Conservation (phyloP, 192 early-diverging fungal genomes). For the Dispira simplex region DNA sequence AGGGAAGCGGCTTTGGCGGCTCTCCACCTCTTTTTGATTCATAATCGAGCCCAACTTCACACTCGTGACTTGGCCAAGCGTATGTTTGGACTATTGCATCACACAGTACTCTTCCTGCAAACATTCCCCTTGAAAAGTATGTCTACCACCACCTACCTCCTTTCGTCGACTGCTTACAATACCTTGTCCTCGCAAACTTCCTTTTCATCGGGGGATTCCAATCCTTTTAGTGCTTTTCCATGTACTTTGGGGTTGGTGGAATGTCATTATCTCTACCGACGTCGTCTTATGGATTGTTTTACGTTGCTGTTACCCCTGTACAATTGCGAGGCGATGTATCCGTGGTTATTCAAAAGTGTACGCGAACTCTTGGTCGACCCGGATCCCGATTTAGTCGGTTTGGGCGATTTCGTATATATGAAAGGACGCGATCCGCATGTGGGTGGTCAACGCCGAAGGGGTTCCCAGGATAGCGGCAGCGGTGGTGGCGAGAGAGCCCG, state of each 20-base stretch:
- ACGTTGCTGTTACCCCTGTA: neutral
- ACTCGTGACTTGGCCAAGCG: conserved; percentile 65
- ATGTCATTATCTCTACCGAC: conserved; percentile 18
- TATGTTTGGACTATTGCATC: conserved; percentile 53
- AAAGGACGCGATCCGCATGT: neutral
- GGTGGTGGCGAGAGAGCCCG: neutral
- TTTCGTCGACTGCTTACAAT: neutral
- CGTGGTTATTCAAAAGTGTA: conserved; percentile 1
- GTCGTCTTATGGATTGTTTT: conserved; percentile 11
- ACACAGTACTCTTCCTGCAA: conserved; percentile 43
- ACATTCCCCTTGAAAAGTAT: neutral
- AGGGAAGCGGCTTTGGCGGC: conserved; percentile 54
- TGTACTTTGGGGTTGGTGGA: conserved; percentile 7
- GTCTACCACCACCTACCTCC: neutral
- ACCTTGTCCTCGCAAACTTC: neutral
- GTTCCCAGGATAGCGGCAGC: neutral
- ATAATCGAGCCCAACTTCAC: conserved; percentile 44
- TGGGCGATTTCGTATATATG: conserved; percentile 11
- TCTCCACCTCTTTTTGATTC: conserved; percentile 50
- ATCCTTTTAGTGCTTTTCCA: neutral
- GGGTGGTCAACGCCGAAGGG: neutral
- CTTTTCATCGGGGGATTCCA: neutral
- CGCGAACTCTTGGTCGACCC: conserved; percentile 3
- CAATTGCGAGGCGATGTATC: neutral
- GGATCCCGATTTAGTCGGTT: neutral